Base-by-base conservation (phyloP, 371 early-diverging fungal species). In the Nematocida sp. region DNA sequence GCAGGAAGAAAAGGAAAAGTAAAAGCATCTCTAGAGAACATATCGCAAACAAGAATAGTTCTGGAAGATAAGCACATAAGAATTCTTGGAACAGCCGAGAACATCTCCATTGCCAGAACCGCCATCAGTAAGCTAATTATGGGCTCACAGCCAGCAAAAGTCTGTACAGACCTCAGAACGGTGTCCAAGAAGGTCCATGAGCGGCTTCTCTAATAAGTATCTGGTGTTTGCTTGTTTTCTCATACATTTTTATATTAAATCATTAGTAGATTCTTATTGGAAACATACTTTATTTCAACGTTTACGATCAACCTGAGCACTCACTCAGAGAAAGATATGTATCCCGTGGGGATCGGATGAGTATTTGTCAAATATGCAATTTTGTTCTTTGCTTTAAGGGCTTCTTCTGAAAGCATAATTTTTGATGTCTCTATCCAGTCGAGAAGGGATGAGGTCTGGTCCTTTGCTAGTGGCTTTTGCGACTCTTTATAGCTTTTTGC, bases 1-100 rank as follows among this genome's bases (percentile, higher is more conserved):
- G 95, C 95, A 42, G 99, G 99, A 64, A 90, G 92, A 84, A 91
- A 94, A 78, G 99, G 99, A 56, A 94, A 93, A 84, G 94, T 94
- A 18, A 92, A 92, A 82, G 91, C 89, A 69, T 90, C 94, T 16
- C 95, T 98, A 66, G 94, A 94, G 82, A 91, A 95, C 81, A 89
- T 95, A 33, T 90, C 92, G 63, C 90, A 92, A 81, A 95, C 95
- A 9, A 88, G 96, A 69, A 91, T 97, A 61, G 93, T 95, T 20
- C 87, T 98, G 76, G 95, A 94, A 1, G 96, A 96, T 85, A 88
- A 93, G 84, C 92, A 91, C 85, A 91, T 98, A 64, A 93, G 93
- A 81, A 89, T 98, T 66, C 86, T 98, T 49, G 98, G 98, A 57
- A 89, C 91, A 26, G 91, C 89, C 82, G 92, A 93, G 83, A 94